Base-by-base conservation (phyloP, 75 land plant genomes). In the Selaginella tamariscina region DNA sequence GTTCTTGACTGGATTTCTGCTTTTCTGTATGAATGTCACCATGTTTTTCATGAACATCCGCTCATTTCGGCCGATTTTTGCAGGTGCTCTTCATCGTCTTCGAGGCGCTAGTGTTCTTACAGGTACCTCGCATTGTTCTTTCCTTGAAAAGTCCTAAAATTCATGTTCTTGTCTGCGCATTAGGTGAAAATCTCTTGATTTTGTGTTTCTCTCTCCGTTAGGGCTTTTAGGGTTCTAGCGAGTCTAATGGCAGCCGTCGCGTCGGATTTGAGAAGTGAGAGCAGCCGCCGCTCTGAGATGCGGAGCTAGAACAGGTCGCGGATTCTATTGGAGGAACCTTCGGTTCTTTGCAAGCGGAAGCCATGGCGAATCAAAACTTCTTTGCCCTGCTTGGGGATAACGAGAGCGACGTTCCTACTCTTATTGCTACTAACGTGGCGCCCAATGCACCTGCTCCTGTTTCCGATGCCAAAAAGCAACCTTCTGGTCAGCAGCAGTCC, bases 361-460 rank as follows among this genome's bases (percentile, higher is more conserved):
- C 55, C 32, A 85, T 85, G 88, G 82, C 88, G 33, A 75, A 79
- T 20, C 68, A n/a, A 54, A 85, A 85, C 70, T 78, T 81, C n/a
- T 85, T 85, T 59, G 85, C 77, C 72, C 75, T 85, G 66, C 65
- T 82, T 32, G 82, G 75, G 2, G 88, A 78, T 32, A 80, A 80
- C 55, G 88, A 85, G 32, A 83, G 73, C 65, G 85, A 85, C 32
- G 78, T 75, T 1, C 63, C 84, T 56, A 59, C 32, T 63, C 76
- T 82, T 13, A 64, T 77, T 31, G 81, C 75, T 0, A 64, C 69
- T 28, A 9, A 80, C 56, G 32, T 64, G 55, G 65, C 74, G 21
- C 33, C 78, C 29, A 62, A 69, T 29, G 71, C 59, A 24, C 64
- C 56, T 13, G 82, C 49, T 5, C 11, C 49, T 15, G 49, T 15